Percentiles rank a stretch among this genome's conserved stretches.
Evolutionary conservation across 2,329 filamentous ascomycete species (phyloP).

Genomic region (Aspergillus sp.): DNA sequence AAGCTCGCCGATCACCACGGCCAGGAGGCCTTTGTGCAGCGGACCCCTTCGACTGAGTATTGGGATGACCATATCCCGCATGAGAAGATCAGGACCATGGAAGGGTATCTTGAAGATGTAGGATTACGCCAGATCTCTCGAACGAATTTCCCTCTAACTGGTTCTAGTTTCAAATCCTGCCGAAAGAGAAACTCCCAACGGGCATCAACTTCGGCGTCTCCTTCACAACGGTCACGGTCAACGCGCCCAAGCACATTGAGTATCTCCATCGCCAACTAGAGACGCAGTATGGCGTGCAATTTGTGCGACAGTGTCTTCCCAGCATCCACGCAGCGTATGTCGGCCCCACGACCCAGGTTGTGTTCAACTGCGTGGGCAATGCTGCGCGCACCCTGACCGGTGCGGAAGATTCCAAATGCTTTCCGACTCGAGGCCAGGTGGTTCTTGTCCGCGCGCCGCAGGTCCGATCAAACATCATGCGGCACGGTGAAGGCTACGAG

Average conservation of each 20-base stretch:
- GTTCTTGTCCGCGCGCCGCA: constrained; percentile 57
- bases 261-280: constrained; percentile 65
- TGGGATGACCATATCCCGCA: not conserved
- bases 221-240: constrained; percentile 85
- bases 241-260: constrained; percentile 78
- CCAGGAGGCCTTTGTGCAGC: not conserved
- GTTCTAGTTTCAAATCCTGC: constrained; percentile 58
- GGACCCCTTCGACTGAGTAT: not conserved
- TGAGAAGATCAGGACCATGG: too few relatives aligned
- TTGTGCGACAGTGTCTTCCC: constrained; percentile 58
- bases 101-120: too few relatives aligned
- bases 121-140: too few relatives aligned
- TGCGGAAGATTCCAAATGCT: constrained; percentile 68
- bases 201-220: constrained; percentile 68
- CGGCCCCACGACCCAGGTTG: constrained; percentile 55
- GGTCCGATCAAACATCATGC: constrained; percentile 13
- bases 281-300: constrained; percentile 58
- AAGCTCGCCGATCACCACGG: not conserved
- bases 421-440: constrained; percentile 76
- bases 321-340: constrained; percentile 55
- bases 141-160: too few relatives aligned
- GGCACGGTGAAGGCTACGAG: constrained; percentile 72
- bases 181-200: constrained; percentile 53
- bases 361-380: constrained; percentile 82
- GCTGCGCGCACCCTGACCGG: constrained; percentile 71